A percentile compares a stretch with the other conserved stretches of the same genome.
Evolutionary conservation across 2,329 filamentous ascomycete genomes (phyloP).

Genomic region (Neopestalotiopsis sp.): DNA sequence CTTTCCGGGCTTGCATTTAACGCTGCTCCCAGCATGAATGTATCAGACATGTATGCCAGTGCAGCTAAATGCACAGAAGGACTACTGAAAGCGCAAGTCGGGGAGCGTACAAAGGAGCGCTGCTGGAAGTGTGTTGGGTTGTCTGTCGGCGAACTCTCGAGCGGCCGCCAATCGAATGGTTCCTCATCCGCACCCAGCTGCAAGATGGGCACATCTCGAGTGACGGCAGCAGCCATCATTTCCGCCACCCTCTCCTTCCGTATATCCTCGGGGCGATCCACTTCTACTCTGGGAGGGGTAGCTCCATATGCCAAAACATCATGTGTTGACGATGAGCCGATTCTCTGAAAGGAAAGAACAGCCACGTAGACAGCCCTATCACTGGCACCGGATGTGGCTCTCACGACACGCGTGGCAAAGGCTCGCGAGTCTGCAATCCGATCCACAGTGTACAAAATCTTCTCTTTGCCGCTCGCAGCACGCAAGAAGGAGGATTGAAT

Average conservation of each 20-base stretch:
- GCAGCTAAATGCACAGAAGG: constrained; percentile 14
- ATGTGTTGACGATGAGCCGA: not conserved
- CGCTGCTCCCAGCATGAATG: constrained; percentile 16
- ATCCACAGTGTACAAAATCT: constrained; percentile 17
- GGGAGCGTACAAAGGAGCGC: not conserved
- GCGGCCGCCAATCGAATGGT: constrained; percentile 10
- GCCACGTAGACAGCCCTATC: constrained; percentile 18
- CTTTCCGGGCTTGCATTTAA: constrained; percentile 14
- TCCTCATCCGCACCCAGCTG: constrained; percentile 5
- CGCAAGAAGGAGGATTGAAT: not conserved
- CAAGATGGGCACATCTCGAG: constrained; percentile 2
- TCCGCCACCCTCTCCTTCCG: not conserved
- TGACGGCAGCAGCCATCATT: not conserved
- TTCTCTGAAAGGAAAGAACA: constrained; percentile 20
- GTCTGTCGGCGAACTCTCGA: not conserved
- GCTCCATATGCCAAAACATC: not conserved
- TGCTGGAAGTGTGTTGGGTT: constrained; percentile 4
- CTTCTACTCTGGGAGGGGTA: not conserved
- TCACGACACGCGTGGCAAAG: constrained; percentile 22
- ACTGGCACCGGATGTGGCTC: constrained; percentile 11
- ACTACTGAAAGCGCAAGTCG: not conserved
- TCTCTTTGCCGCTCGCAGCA: not conserved
- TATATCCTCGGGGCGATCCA: not conserved
- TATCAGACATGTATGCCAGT: constrained; percentile 21
- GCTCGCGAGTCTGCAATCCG: constrained; percentile 18